Base-by-base conservation (phyloP, 139 green algal genomes). In the Coelastrella sp. region DNA sequence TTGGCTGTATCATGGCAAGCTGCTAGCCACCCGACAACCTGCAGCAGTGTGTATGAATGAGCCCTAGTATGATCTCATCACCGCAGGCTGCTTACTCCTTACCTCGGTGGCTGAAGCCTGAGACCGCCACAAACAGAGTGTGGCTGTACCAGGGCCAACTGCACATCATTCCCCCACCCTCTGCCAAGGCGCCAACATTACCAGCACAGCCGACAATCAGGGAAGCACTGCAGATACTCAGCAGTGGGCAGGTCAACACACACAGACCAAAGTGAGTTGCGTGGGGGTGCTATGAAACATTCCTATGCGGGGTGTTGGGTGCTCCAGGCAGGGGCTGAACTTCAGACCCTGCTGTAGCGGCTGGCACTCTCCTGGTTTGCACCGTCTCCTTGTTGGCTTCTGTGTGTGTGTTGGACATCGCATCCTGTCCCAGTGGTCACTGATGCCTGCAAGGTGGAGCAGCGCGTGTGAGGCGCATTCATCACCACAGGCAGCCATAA, bases 81-180 rank as follows among this genome's bases (percentile, higher is more conserved):
- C 56, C n/a, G 5, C 76, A 90, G 87, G 92, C 94, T 5, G 98
- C 98, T 2, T 97, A 98, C 75, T 80, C 88, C 0, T 91, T 99
- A 85, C 98, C 98, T 0, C 91, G 93, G 22, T 98, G 96, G 96
- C 90, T 97, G 3, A 97, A 96, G 84, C 96, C 96, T 4, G 95
- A 98, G 68, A 93, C 82, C 1, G 79, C 88, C n/a, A 81, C 79
- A 73, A 95, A 97, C 93, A 91, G 97, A 4, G 92, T 98, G 59
- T 98, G 96, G 97, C 88, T 99, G 60, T 77, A 89, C 0, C 20
- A 59, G 3, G 96, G 97, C 1, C 32, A 58, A 6, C 87, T 98
- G 85, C 96, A 98, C 89, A 57, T 98, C 4, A 82, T 98, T 13
- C 96, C 96, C 23, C 94, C 91, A 76, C 93, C 95, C n/a, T 84